These are phyloP conservation scores for Rugonectria rugulosa DNA, from an alignment of 2,329 filamentous ascomycete species.

Conservation along the genomic window DNA sequence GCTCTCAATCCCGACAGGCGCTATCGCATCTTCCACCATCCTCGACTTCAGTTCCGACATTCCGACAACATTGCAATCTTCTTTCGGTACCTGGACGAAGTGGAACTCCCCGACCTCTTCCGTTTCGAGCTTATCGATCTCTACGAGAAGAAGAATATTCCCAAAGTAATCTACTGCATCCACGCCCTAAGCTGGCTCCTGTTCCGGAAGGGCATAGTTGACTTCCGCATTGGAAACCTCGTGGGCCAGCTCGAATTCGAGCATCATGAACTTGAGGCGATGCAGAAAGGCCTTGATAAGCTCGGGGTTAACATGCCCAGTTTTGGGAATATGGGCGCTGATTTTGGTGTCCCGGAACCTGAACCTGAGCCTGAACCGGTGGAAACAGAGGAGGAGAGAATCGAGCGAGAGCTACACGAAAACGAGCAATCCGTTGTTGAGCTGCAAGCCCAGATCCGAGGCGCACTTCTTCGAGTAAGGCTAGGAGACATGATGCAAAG, in stretches of 20 bases:
- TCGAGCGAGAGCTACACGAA: constrained; percentile 81
- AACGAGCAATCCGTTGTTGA: constrained; percentile 77
- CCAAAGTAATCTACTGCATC: constrained; percentile 98
- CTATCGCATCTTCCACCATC: constrained; percentile 83
- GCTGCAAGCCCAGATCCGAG: constrained; percentile 85
- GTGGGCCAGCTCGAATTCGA: constrained; percentile 97
- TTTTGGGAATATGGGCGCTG: constrained; percentile 96
- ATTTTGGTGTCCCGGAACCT: constrained; percentile 83
- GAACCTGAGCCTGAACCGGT: constrained; percentile 76
- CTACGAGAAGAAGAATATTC: constrained; percentile 99
- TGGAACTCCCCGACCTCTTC: constrained; percentile 93
- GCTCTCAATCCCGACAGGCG: constrained; percentile 80
- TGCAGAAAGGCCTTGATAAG: constrained; percentile 96
- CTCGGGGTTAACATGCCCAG: constrained; percentile 95
- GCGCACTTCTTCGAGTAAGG: constrained; percentile 77
- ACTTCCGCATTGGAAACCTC: constrained; percentile 95
- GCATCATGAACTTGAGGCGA: constrained; percentile 95
- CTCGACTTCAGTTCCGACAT: constrained; percentile 89
- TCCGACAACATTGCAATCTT: constrained; percentile 98
- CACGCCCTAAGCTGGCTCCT: constrained; percentile 98
- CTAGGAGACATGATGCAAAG: constrained; percentile 86
- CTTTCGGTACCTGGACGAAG: constrained; percentile 90
- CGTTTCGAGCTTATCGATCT: constrained; percentile 96
- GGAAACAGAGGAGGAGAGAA: constrained; percentile 90
- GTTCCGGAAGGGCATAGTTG: constrained; percentile 91